Conservation (phyloP, 2,329 filamentous ascomycete species). For the Ophiocordyceps robertsii region DNA sequence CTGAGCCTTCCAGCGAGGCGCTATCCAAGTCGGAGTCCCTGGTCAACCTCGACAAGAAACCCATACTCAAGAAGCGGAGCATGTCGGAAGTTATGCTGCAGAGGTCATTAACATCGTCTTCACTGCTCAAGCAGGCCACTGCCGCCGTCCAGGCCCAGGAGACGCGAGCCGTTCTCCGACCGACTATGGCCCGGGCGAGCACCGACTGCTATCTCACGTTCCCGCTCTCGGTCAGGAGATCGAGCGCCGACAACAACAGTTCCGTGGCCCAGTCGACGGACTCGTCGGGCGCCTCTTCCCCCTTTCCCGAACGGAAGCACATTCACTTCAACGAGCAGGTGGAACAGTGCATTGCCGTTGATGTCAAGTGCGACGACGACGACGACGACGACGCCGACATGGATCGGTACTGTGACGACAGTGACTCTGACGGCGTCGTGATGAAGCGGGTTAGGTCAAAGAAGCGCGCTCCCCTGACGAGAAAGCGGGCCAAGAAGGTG, state of each 20-base stretch:
- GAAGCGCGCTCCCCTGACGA: conserved; percentile 40
- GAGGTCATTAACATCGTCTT: conserved; percentile 74
- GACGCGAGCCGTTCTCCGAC: conserved; percentile 36
- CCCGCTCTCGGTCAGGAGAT: conserved; percentile 46
- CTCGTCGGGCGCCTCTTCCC: conserved; percentile 54
- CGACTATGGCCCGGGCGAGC: conserved; percentile 45
- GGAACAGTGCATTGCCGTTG: conserved; percentile 87
- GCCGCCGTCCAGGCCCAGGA: conserved; percentile 77
- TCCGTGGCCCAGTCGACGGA: conserved; percentile 48
- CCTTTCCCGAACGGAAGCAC: conserved; percentile 60
- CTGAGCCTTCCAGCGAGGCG: conserved; percentile 25
- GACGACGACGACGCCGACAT: conserved; percentile 55
- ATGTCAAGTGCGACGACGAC: conserved; percentile 68
- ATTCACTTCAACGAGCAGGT: conserved; percentile 97
- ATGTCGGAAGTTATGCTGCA: conserved; percentile 95
- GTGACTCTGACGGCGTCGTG: conserved; percentile 66
- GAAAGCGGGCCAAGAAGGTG: conserved; percentile 21
- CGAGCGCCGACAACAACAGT: conserved; percentile 50
- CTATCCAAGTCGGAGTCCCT: conserved; percentile 49
- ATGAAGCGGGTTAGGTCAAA: conserved; percentile 56
- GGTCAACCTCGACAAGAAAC: conserved; percentile 57
- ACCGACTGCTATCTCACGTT: conserved; percentile 61
- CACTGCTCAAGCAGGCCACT: conserved; percentile 77
- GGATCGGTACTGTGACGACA: conserved; percentile 39
- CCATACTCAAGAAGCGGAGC: conserved; percentile 90